Evolutionary conservation across 2,329 filamentous ascomycete species (phyloP).

Genomic region (Arthrobotrys entomopaga): DNA sequence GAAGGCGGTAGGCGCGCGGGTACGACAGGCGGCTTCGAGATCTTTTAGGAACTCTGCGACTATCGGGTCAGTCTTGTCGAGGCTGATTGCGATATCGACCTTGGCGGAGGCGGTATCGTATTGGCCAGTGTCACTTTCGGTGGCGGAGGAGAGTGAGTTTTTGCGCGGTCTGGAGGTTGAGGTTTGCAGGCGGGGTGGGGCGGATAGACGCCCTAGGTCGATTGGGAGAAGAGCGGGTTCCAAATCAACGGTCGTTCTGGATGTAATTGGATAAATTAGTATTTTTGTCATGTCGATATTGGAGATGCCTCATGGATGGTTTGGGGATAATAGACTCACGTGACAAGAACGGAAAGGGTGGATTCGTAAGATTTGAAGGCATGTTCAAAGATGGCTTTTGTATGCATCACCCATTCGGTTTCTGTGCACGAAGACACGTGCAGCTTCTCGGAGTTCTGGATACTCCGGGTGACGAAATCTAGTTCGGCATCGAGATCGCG

Average conservation of each 20-base stretch:
- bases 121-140: constrained; percentile 49
- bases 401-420: constrained; percentile 53
- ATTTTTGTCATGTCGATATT: background rate
- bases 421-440: constrained; percentile 50
- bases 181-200: constrained; percentile 45
- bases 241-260: constrained; percentile 44
- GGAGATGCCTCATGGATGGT: background rate
- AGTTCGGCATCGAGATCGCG: constrained; percentile 44
- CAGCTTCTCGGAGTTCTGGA: constrained; percentile 50
- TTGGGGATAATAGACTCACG: constrained; percentile 34
- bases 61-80: constrained; percentile 49
- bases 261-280: background rate
- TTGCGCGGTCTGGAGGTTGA: constrained; percentile 50
- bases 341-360: constrained; percentile 39
- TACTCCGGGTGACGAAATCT: constrained; percentile 47
- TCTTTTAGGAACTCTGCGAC: constrained; percentile 46
- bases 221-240: constrained; percentile 49
- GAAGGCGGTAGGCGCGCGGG: constrained; percentile 44
- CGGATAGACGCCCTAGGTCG: constrained; percentile 50
- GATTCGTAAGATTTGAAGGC: constrained; percentile 49
- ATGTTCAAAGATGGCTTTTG: constrained; percentile 46
- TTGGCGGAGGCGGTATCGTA: constrained; percentile 50
- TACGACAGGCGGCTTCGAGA: constrained; percentile 45
- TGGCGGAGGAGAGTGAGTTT: constrained; percentile 42
- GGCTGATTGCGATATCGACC: constrained; percentile 47